Evolutionary conservation across 306 rosid genomes (phyloP).

Genomic region (Ochetophila trinervis): DNA sequence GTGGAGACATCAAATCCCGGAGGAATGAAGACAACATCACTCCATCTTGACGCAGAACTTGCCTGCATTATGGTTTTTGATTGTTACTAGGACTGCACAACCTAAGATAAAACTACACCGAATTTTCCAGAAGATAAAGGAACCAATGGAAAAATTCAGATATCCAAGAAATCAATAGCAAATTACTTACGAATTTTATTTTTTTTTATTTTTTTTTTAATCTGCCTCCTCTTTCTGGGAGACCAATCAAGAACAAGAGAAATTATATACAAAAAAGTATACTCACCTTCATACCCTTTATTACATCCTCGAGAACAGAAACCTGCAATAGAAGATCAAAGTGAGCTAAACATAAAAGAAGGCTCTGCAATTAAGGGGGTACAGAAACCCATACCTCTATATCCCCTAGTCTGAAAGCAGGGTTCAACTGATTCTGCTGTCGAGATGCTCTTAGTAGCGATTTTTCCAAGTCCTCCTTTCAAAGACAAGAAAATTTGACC

Average conservation of each 20-base stretch:
- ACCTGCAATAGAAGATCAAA: conserved; percentile 50
- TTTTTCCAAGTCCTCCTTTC: conserved; percentile 81
- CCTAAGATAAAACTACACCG: background rate
- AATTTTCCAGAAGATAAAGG: background rate
- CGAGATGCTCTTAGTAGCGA: conserved; percentile 61
- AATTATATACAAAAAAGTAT: background rate
- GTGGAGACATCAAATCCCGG: conserved; percentile 83
- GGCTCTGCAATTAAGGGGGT: conserved; percentile 14
- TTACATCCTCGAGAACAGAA: conserved; percentile 77
- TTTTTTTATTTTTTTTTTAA: background rate
- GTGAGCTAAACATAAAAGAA: conserved; percentile 14
- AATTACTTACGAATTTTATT: no score
- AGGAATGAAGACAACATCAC: conserved; percentile 82
- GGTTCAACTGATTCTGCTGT: conserved; percentile 65
- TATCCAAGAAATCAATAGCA: background rate
- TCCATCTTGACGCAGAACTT: conserved; percentile 55
- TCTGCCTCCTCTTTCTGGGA: background rate
- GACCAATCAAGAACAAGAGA: background rate
- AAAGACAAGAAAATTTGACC: conserved; percentile 18
- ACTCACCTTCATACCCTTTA: conserved; percentile 88
- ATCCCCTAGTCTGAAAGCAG: conserved; percentile 59
- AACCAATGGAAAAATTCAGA: background rate
- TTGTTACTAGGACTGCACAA: conserved; percentile 5
- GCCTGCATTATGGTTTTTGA: conserved; percentile 52
- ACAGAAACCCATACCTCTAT: conserved; percentile 56